A percentile compares a stretch with the other conserved stretches of the same genome.
These are phyloP conservation scores for Cicer judaicum DNA, from an alignment of 306 rosid species.

Conservation along the genomic window DNA sequence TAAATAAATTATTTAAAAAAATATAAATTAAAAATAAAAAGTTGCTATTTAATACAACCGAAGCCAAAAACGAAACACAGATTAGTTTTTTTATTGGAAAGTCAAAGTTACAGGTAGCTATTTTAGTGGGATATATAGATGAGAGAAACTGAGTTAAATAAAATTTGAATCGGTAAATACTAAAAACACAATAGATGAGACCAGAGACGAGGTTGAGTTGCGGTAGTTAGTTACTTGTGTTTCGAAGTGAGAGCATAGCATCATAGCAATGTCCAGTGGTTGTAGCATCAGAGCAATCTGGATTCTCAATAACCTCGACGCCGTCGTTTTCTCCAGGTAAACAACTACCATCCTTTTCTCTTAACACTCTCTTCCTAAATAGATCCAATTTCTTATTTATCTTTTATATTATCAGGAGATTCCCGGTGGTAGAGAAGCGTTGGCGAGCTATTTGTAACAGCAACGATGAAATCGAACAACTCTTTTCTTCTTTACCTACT, in stretches of 20 bases:
- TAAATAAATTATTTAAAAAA: no score
- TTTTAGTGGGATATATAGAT: no score
- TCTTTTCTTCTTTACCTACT: constrained; percentile 57
- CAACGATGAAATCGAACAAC: constrained; percentile 44
- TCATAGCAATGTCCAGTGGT: constrained; percentile 62
- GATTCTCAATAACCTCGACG: constrained; percentile 86
- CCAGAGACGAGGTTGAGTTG: background rate
- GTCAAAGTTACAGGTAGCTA: no score
- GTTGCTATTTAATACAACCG: no score
- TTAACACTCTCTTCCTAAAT: background rate
- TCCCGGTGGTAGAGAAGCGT: constrained; percentile 91
- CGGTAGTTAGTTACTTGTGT: background rate
- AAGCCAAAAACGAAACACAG: no score
- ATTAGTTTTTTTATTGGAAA: no score
- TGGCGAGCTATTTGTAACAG: constrained; percentile 72
- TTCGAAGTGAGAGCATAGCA: constrained; percentile 3
- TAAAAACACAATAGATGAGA: background rate
- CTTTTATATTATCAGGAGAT: constrained; percentile 59
- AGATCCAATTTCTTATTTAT: background rate
- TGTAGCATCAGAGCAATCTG: constrained; percentile 91
- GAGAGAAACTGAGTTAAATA: no score
- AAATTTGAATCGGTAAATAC: no score
- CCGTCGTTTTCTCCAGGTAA: constrained; percentile 83
- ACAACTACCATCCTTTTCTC: background rate
- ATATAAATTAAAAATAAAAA: no score